Conservation (phyloP, 306 rosid species). For the Fragaria nilgerrensis region DNA sequence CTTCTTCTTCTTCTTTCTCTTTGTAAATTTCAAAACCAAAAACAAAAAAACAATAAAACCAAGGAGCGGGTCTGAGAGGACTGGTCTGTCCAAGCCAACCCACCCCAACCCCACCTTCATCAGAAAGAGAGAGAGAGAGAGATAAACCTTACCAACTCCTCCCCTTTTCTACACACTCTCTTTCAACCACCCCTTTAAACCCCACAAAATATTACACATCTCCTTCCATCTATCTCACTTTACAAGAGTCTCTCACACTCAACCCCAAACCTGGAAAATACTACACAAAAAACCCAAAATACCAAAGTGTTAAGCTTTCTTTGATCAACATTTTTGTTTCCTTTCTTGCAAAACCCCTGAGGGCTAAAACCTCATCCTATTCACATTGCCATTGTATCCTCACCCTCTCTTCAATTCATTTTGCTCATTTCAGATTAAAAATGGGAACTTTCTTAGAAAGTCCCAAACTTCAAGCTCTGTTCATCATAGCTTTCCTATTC, state of each 20-base stretch:
- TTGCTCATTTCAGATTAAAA: slow-evolving; percentile 34
- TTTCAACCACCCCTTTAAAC: background rate
- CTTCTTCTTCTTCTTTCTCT: background rate
- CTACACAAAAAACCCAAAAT: background rate
- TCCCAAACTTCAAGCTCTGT: slow-evolving; percentile 35
- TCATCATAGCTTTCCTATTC: slow-evolving; percentile 51
- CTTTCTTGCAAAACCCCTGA: slow-evolving; percentile 7
- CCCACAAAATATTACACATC: background rate
- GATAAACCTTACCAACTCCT: background rate
- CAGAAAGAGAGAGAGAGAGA: background rate
- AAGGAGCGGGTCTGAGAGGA: background rate
- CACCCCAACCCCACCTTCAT: slow-evolving; percentile 1
- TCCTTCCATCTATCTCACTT: background rate
- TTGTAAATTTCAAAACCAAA: background rate
- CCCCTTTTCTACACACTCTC: background rate
- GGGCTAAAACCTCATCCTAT: slow-evolving; percentile 1
- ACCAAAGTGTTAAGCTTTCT: background rate
- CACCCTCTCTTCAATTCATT: background rate
- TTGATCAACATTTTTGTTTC: background rate
- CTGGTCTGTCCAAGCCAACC: background rate
- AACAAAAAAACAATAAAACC: background rate
- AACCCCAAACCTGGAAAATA: background rate
- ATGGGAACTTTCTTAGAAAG: slow-evolving; percentile 10
- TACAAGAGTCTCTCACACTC: background rate
- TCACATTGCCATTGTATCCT: background rate